These are phyloP conservation scores for Talinum fruticosum DNA, from an alignment of 148 eudicot species.

Conservation along the genomic window DNA sequence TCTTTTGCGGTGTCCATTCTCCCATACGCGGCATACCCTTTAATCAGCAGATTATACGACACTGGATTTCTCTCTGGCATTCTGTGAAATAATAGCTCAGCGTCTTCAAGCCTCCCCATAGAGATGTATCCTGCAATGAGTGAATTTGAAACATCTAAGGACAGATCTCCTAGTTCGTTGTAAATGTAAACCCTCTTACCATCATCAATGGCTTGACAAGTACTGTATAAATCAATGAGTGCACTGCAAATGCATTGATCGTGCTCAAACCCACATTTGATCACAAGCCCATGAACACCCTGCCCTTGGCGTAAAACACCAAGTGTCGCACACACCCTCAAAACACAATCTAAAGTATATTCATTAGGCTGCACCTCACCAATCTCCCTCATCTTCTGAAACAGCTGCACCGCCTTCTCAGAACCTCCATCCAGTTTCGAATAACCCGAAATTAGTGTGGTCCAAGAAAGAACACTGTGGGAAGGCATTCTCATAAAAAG, in stretches of 20 bases:
- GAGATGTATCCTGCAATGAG: slow-evolving; percentile 36
- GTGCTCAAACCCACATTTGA: slow-evolving; percentile 37
- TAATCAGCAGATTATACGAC: slow-evolving; percentile 52
- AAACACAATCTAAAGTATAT: slow-evolving; percentile 44
- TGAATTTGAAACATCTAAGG: slow-evolving; percentile 26
- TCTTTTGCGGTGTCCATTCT: slow-evolving; percentile 33
- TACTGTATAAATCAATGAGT: slow-evolving; percentile 37
- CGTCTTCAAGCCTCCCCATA: slow-evolving; percentile 39
- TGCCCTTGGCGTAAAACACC: slow-evolving; percentile 27
- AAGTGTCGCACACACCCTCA: slow-evolving; percentile 39
- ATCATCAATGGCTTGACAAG: slow-evolving; percentile 28
- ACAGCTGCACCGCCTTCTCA: slow-evolving; percentile 44
- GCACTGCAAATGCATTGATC: slow-evolving; percentile 38
- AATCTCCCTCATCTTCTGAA: slow-evolving; percentile 39
- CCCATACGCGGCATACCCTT: slow-evolving; percentile 42
- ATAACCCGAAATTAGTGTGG: slow-evolving; percentile 49
- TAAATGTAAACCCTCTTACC: slow-evolving; percentile 35
- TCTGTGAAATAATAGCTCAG: slow-evolving; percentile 37
- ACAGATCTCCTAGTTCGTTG: slow-evolving; percentile 12
- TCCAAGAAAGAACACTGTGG: slow-evolving; percentile 45
- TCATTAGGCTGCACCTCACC: slow-evolving; percentile 41
- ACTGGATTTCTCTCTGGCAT: slow-evolving; percentile 28
- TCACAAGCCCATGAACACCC: slow-evolving; percentile 37
- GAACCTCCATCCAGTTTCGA: slow-evolving; percentile 34
- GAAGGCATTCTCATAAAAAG: slow-evolving; percentile 40